A percentile compares a stretch with the other conserved stretches of the same genome.
These are phyloP conservation scores for Oehlia diaphana DNA, from an alignment of 192 early-diverging fungal species.

Conservation along the genomic window DNA sequence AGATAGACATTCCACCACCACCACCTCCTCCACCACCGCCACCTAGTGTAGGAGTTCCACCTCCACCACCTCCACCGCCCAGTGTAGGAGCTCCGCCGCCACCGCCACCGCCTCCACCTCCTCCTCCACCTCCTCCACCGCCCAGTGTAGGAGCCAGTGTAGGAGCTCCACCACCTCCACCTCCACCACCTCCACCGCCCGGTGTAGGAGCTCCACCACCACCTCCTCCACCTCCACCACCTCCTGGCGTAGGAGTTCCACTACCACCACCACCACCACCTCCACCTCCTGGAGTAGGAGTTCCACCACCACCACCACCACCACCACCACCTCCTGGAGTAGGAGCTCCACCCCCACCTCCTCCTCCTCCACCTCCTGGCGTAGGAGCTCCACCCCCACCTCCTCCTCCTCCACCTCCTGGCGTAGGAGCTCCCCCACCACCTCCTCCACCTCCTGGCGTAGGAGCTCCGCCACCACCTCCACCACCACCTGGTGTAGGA, in stretches of 20 bases:
- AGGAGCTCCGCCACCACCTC: not conserved
- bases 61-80: too few relatives aligned
- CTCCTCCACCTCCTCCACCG: not conserved
- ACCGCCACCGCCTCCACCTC: constrained; percentile 13
- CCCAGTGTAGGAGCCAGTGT: too few relatives aligned
- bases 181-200: too few relatives aligned
- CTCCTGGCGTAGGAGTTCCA: not conserved
- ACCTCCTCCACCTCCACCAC: not conserved
- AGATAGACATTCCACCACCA: constrained; percentile 4
- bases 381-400: too few relatives aligned
- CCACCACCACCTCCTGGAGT: not conserved
- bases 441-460: too few relatives aligned
- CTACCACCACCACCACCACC: not conserved
- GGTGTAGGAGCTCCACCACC: not conserved
- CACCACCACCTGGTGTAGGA: not conserved
- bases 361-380: not conserved
- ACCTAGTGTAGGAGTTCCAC: not conserved
- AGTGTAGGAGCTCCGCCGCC: not conserved
- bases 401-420: too few relatives aligned
- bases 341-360: too few relatives aligned
- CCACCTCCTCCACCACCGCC: too few relatives aligned
- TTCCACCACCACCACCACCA: constrained; percentile 11
- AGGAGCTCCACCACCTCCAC: not conserved
- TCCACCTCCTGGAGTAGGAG: too few relatives aligned
- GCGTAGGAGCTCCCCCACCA: not conserved